phyloP scores from a whole-genome alignment of 2,329 filamentous ascomycete species.

The Mycosphaerelloides madeirae region DNA sequence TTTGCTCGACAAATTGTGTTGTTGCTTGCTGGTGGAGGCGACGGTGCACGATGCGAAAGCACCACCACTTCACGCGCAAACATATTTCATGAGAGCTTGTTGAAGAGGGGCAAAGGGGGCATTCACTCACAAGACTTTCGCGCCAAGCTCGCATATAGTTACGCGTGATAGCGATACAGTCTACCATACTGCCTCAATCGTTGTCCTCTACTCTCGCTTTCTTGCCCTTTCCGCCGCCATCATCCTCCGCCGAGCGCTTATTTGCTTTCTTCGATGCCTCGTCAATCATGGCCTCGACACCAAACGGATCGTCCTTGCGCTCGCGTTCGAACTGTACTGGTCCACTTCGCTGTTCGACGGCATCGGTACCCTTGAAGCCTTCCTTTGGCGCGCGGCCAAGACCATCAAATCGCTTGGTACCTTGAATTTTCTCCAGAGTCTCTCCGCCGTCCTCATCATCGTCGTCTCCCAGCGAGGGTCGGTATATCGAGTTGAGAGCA shows the following conservation, averaged over 20 bases:
- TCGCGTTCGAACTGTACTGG: slow-evolving; percentile 97
- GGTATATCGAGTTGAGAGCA: slow-evolving; percentile 89
- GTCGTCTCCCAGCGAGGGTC: slow-evolving; percentile 66
- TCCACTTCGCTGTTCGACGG: slow-evolving; percentile 80
- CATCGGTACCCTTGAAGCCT: slow-evolving; percentile 81
- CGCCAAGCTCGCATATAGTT: neutral
- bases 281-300: slow-evolving; percentile 87
- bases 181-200: neutral
- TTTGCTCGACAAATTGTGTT: neutral
- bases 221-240: slow-evolving; percentile 56
- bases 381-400: slow-evolving; percentile 70
- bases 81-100: no score
- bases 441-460: slow-evolving; percentile 75
- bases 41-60: neutral
- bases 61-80: neutral
- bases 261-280: slow-evolving; percentile 65
- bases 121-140: slow-evolving; percentile 3
- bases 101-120: neutral
- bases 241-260: slow-evolving; percentile 72
- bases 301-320: slow-evolving; percentile 70
- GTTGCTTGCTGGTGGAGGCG: neutral
- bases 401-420: slow-evolving; percentile 79
- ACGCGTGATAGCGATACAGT: neutral
- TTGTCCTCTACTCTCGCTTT: slow-evolving; percentile 62
- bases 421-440: slow-evolving; percentile 80